Conservation (phyloP, 768 basidiomycete genomes). For the Lactarius quietus region DNA sequence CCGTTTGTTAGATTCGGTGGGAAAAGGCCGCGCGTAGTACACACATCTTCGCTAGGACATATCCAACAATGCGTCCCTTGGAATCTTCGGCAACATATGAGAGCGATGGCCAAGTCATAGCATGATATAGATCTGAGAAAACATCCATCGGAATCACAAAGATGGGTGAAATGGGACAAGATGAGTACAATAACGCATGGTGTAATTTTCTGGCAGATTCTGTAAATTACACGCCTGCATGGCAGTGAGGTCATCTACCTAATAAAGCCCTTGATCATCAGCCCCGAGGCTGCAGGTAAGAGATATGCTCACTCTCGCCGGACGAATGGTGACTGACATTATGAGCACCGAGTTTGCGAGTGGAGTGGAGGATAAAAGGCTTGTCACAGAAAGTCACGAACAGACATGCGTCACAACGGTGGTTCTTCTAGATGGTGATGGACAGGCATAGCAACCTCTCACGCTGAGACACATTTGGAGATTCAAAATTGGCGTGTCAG, state of each 20-base stretch:
- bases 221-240: slow-evolving; percentile 95
- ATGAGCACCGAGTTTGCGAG: background rate
- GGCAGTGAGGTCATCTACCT: slow-evolving; percentile 85
- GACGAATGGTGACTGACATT: slow-evolving; percentile 46
- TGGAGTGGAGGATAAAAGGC: background rate
- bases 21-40: slow-evolving; percentile 26
- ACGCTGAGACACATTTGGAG: too few species aligned
- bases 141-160: background rate
- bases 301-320: slow-evolving; percentile 32
- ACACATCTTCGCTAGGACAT: slow-evolving; percentile 95
- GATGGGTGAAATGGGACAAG: slow-evolving; percentile 2
- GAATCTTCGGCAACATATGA: slow-evolving; percentile 92
- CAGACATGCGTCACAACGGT: too few species aligned
- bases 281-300: background rate
- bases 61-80: slow-evolving; percentile 87
- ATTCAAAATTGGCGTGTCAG: background rate
- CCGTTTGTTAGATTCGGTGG: background rate
- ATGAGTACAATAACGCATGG: slow-evolving; percentile 68
- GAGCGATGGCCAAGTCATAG: slow-evolving; percentile 85
- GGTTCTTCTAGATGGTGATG: too few species aligned
- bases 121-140: slow-evolving; percentile 9
- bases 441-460: too few species aligned
- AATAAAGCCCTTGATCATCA: slow-evolving; percentile 24
- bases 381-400: background rate
- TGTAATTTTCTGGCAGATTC: slow-evolving; percentile 91